phyloP scores from a whole-genome alignment of 2,329 filamentous ascomycete species.

The Penicillium sp. region DNA sequence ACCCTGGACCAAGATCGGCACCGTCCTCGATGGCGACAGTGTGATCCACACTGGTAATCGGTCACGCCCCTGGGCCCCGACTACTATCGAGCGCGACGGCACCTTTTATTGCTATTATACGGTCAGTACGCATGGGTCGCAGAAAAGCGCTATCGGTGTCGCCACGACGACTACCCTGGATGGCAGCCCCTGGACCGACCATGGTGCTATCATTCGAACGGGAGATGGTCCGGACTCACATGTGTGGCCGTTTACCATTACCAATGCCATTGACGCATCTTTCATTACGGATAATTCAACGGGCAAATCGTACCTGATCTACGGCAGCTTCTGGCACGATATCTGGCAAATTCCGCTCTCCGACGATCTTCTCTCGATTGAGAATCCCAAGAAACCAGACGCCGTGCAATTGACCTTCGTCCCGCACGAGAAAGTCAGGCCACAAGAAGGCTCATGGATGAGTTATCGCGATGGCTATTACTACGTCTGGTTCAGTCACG shows the following conservation, averaged over 20 bases:
- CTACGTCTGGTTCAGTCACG: constrained; percentile 40
- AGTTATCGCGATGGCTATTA: constrained; percentile 35
- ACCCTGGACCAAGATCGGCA: constrained; percentile 33
- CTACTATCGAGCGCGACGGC: constrained; percentile 26
- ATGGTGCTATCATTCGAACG: constrained; percentile 34
- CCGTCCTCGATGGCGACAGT: constrained; percentile 29
- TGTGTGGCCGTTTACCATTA: constrained; percentile 30
- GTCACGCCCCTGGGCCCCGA: constrained; percentile 36
- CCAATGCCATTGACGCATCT: constrained; percentile 37
- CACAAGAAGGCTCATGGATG: constrained; percentile 37
- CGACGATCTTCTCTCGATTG: constrained; percentile 29
- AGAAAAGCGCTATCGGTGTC: constrained; percentile 37
- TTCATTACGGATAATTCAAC: constrained; percentile 28
- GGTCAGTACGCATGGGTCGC: constrained; percentile 26
- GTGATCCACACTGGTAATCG: constrained; percentile 30
- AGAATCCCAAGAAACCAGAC: constrained; percentile 19
- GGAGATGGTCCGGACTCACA: constrained; percentile 23
- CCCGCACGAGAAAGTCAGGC: constrained; percentile 19
- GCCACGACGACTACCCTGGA: constrained; percentile 28
- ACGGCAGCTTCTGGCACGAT: constrained; percentile 36
- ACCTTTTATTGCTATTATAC: constrained; percentile 39
- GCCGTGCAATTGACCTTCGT: constrained; percentile 28
- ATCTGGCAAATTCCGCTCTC: constrained; percentile 35
- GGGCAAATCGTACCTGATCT: constrained; percentile 30
- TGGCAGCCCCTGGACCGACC: constrained; percentile 31